phyloP scores from a whole-genome alignment of 2,329 filamentous ascomycete species.

The Fonsecaea erecta region DNA sequence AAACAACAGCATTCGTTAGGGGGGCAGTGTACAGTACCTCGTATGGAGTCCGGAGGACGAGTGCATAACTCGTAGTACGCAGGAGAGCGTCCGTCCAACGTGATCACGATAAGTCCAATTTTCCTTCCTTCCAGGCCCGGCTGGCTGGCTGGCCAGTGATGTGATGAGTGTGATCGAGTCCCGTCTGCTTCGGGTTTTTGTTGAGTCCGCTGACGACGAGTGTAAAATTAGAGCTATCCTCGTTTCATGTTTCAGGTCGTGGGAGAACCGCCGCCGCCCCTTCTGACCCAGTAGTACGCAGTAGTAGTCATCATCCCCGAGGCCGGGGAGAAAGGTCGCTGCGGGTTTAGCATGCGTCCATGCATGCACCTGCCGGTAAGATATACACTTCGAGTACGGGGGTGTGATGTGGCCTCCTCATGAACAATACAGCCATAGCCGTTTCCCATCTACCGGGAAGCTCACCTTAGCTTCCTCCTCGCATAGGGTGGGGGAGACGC shows the following conservation, averaged over 20 bases:
- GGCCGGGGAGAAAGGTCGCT: background rate
- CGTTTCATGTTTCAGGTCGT: conserved; percentile 1
- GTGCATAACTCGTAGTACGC: too few species aligned
- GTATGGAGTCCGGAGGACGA: too few species aligned
- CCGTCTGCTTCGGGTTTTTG: background rate
- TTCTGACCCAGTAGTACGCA: too few species aligned
- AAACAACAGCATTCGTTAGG: too few species aligned
- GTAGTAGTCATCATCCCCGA: too few species aligned
- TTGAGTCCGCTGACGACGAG: too few species aligned
- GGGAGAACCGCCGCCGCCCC: background rate
- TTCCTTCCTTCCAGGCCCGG: background rate
- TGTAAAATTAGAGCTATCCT: background rate
- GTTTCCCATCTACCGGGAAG: background rate
- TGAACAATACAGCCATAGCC: too few species aligned
- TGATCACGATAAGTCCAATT: background rate
- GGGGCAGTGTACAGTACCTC: too few species aligned
- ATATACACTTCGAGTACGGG: too few species aligned
- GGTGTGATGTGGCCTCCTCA: too few species aligned
- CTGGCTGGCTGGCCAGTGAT: too few species aligned
- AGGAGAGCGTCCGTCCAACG: too few species aligned
- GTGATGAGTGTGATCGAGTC: background rate
- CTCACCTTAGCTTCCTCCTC: background rate
- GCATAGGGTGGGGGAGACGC: background rate
- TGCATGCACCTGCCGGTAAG: background rate
- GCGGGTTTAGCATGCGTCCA: background rate